phyloP scores from a whole-genome alignment of 345 rosid species.

The Syzygium grande region DNA sequence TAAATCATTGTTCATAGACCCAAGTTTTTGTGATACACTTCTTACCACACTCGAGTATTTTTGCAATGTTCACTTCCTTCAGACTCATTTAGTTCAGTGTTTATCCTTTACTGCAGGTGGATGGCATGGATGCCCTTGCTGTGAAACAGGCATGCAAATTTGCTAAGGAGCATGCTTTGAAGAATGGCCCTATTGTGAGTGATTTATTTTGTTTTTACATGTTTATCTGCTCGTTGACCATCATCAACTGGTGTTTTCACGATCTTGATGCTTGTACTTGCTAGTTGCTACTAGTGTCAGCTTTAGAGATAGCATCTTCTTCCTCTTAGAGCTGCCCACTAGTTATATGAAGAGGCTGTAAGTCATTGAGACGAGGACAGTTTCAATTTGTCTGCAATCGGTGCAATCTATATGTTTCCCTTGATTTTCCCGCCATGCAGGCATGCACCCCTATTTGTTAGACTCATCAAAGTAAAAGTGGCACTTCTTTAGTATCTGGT shows the following conservation, averaged over 20 bases:
- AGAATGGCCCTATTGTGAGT: slow-evolving; percentile 96
- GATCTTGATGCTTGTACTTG: not conserved
- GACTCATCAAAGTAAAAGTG: not conserved
- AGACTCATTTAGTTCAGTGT: not conserved
- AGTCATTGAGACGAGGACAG: not conserved
- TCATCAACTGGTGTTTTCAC: not conserved
- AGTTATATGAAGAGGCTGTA: not conserved
- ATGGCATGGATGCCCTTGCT: slow-evolving; percentile 97
- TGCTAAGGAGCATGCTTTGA: slow-evolving; percentile 83
- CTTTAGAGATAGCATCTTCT: not conserved
- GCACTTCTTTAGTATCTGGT: not conserved
- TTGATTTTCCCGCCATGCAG: no score
- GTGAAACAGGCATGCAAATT: slow-evolving; percentile 96
- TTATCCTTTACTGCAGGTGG: slow-evolving; percentile 39
- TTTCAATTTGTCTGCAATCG: not conserved
- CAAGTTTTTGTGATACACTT: not conserved
- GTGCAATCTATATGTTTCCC: not conserved
- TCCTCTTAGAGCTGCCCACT: not conserved
- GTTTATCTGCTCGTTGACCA: not conserved
- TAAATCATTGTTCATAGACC: not conserved
- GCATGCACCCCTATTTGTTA: not conserved
- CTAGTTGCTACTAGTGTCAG: not conserved
- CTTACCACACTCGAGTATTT: not conserved
- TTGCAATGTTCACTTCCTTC: not conserved
- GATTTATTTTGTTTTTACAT: not conserved